Base-by-base conservation (phyloP, 306 rosid species). In the Lupinus albus region DNA sequence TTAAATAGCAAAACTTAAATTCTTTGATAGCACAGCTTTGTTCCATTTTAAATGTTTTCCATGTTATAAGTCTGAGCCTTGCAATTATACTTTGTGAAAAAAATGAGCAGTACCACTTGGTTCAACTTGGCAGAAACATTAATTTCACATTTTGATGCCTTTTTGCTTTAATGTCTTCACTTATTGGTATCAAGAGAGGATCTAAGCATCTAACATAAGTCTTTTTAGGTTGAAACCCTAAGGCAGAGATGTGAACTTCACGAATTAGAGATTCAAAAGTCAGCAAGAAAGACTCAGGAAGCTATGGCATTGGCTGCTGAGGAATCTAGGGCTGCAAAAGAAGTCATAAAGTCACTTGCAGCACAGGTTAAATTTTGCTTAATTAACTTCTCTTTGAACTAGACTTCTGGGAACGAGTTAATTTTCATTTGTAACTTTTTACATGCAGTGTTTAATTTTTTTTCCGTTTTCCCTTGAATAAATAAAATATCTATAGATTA, bases 311-410 rank as follows among this genome's bases (percentile, higher is more conserved):
- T 83, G 61, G 98, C 87, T 68, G 84, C 89, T 5, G 98, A 93
- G 71, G 98, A 93, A 76, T 82, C 96, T 51, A 88, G 78, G 81
- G 98, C 94, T 41, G 98, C 94, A 11, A 93, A 93, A 83, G 98
- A 93, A 84, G 98, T 88, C 69, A 89, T 93, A 72, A 93, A 88
- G 87, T 83, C 91, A 35, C 94, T 93, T 25, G 83, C 98, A n/a
- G 87, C 97, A 50, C 94, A 93, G 97, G 98, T 93, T 51, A 49
- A 12, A 12, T 28, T 62, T 76, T 78, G 44, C 44, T 13, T 25
- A 25, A 25, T 25, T 25, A 25, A 25, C 30, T 25, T 25, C 30
- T 25, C 30, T 72, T 92, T 96, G 98, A 97, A 73, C 97, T 93
- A 38, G 98, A 61, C n/a, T 57, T 59, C 77, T 72, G 52, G 46